Conservation (phyloP, 805 yeast species). For the Lachancea thermotolerans region DNA sequence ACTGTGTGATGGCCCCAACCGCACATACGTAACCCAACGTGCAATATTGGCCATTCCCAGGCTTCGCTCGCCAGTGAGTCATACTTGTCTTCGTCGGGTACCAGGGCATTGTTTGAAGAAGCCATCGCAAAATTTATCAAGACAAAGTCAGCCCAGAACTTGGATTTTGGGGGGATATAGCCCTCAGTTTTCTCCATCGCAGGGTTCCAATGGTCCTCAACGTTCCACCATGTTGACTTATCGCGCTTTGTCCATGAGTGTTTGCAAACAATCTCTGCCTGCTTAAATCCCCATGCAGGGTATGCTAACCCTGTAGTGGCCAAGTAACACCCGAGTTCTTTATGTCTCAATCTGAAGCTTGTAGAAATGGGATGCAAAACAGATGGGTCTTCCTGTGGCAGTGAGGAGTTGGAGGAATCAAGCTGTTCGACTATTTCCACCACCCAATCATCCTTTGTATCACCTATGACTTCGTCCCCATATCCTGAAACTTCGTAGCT, state of each 20-base stretch:
- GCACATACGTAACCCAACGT: slow-evolving; percentile 69
- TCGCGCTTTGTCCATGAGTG: slow-evolving; percentile 61
- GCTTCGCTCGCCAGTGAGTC: slow-evolving; percentile 66
- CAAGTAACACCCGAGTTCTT: slow-evolving; percentile 70
- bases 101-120: slow-evolving; percentile 76
- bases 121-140: slow-evolving; percentile 79
- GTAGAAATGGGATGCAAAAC: slow-evolving; percentile 76
- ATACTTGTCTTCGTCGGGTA: slow-evolving; percentile 69
- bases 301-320: slow-evolving; percentile 74
- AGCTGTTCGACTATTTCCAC: slow-evolving; percentile 60
- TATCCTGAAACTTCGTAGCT: slow-evolving; percentile 66
- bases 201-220: slow-evolving; percentile 61
- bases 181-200: slow-evolving; percentile 48
- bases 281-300: slow-evolving; percentile 98
- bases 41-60: slow-evolving; percentile 88
- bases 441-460: slow-evolving; percentile 69
- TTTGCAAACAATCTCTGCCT: slow-evolving; percentile 89
- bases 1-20: slow-evolving; percentile 55
- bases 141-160: slow-evolving; percentile 68
- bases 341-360: slow-evolving; percentile 67
- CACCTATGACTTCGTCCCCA: slow-evolving; percentile 60
- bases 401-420: slow-evolving; percentile 31
- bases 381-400: slow-evolving; percentile 39
- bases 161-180: slow-evolving; percentile 56
- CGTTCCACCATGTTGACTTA: slow-evolving; percentile 85